Percentiles rank a stretch among this genome's conserved stretches.
Evolutionary conservation across 2,329 filamentous ascomycete genomes (phyloP).

Genomic region (Claviceps paspali): DNA sequence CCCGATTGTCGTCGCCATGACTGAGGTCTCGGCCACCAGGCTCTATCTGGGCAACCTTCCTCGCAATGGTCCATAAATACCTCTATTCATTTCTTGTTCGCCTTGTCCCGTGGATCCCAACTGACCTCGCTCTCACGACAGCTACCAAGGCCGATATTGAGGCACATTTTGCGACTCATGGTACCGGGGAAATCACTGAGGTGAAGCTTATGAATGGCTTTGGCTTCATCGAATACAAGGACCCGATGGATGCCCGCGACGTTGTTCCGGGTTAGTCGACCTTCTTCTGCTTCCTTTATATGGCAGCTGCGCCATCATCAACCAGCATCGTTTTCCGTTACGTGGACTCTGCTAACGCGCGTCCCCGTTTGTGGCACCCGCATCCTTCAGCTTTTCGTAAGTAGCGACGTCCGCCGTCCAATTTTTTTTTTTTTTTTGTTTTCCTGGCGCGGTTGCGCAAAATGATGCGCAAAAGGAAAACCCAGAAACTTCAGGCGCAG

Average conservation of each 20-base stretch:
- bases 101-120: constrained; percentile 14
- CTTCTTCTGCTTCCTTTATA: not conserved
- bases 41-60: constrained; percentile 97
- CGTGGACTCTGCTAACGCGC: constrained; percentile 5
- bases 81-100: constrained; percentile 7
- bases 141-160: constrained; percentile 96
- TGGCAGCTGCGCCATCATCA: not conserved
- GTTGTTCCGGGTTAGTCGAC: constrained; percentile 76
- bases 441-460: not conserved
- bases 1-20: constrained; percentile 33
- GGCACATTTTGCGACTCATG: constrained; percentile 87
- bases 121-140: constrained; percentile 37
- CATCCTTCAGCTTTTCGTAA: constrained; percentile 42
- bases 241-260: constrained; percentile 94
- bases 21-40: constrained; percentile 86
- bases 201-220: constrained; percentile 99
- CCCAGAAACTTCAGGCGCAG: no score
- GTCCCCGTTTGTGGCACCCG: not conserved
- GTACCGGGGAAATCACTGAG: constrained; percentile 93
- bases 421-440: not conserved
- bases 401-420: constrained; percentile 17
- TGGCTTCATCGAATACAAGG: constrained; percentile 98
- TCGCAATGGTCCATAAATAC: constrained; percentile 57
- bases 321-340: not conserved
- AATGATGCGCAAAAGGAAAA: no score